A percentile compares a stretch with the other conserved stretches of the same genome.
phyloP scores from a whole-genome alignment of 345 rosid genomes.

The Melaleuca quinquenervia region DNA sequence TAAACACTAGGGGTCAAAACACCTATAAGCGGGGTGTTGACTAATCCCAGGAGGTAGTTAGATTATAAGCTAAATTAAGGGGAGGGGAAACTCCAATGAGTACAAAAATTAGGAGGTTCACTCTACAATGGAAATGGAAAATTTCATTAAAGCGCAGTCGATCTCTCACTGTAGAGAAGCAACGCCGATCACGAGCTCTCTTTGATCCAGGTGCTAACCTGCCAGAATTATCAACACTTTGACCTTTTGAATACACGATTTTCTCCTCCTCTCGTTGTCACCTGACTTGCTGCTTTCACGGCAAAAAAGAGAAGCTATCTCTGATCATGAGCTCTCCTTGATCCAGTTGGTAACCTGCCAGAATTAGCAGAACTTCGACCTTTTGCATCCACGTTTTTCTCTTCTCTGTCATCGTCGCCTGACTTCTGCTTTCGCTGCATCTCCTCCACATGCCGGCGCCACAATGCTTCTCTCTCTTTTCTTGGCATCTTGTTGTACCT shows the following conservation, averaged over 20 bases:
- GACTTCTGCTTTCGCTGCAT: constrained; percentile 46
- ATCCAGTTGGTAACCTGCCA: constrained; percentile 15
- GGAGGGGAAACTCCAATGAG: neutral
- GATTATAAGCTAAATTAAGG: neutral
- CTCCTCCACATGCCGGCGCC: constrained; percentile 72
- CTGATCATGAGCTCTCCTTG: constrained; percentile 37
- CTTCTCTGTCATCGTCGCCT: constrained; percentile 25
- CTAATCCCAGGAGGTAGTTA: neutral
- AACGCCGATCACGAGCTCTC: constrained; percentile 32
- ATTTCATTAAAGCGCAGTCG: neutral
- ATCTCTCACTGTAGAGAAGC: neutral
- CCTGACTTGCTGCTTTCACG: constrained; percentile 43
- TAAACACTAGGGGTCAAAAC: neutral
- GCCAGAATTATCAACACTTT: constrained; percentile 24
- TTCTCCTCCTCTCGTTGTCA: constrained; percentile 31
- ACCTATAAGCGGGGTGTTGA: neutral
- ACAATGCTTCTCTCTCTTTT: constrained; percentile 64
- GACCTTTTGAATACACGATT: constrained; percentile 24
- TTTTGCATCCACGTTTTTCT: constrained; percentile 31
- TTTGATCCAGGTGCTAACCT: constrained; percentile 24
- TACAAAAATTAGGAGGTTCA: neutral
- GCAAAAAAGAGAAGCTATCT: constrained; percentile 13
- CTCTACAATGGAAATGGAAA: neutral
- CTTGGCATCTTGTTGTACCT: constrained; percentile 84
- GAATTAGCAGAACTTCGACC: constrained; percentile 31